Conservation (phyloP, 2,329 filamentous ascomycete species). For the Phyllosticta ampelicida region DNA sequence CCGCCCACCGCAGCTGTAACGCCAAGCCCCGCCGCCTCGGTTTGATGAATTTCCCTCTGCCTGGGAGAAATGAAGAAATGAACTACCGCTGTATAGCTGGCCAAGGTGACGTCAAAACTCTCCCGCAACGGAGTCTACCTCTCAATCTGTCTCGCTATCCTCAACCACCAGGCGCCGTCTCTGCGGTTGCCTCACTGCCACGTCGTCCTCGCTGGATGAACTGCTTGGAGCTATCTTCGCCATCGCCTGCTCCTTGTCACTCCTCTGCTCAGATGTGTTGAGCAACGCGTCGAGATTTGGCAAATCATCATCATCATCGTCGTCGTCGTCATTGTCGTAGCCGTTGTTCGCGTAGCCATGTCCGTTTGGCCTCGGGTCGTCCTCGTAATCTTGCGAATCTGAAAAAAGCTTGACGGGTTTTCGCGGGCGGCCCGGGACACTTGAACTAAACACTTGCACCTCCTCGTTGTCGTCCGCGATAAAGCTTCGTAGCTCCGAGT, state of each 20-base stretch:
- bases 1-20: no score
- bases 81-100: no score
- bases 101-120: neutral
- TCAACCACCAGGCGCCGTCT: constrained; percentile 5
- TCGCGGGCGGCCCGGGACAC: neutral
- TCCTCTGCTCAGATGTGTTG: neutral
- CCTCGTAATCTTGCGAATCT: neutral
- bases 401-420: constrained; percentile 5
- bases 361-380: neutral
- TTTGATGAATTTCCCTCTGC: neutral
- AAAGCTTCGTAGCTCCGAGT: constrained; percentile 37
- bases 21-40: neutral
- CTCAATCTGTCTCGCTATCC: constrained; percentile 6
- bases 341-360: no score
- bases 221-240: neutral
- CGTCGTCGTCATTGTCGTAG: neutral
- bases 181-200: neutral
- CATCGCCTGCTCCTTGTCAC: neutral
- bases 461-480: constrained; percentile 35
- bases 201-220: constrained; percentile 3
- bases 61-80: neutral
- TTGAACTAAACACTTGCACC: constrained; percentile 13
- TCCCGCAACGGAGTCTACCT: neutral
- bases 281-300: constrained; percentile 5
- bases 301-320: constrained; percentile 6